Conservation (phyloP, 305 asterid species). For the Caryopteris hybrid region DNA sequence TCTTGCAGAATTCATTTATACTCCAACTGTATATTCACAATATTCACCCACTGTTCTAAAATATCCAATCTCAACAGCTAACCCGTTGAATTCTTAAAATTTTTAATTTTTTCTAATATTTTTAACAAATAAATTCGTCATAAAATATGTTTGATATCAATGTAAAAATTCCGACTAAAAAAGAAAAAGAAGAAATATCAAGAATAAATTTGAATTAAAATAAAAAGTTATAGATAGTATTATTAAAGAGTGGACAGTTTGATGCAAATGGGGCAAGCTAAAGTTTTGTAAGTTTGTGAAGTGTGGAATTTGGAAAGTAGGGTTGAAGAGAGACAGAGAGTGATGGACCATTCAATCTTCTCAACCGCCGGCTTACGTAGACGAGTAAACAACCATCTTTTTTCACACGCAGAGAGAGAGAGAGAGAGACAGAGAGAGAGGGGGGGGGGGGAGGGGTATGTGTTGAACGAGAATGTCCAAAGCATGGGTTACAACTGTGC, state of each 20-base stretch:
- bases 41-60: neutral
- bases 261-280: neutral
- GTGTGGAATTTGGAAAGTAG: neutral
- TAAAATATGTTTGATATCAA: no score
- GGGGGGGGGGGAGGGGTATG: no score
- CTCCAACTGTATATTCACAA: no score
- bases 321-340: neutral
- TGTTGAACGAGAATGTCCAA: slow-evolving; percentile 22
- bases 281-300: slow-evolving; percentile 1
- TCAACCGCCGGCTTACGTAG: slow-evolving; percentile 43
- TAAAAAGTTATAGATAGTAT: no score
- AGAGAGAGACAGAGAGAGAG: no score
- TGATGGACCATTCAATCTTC: slow-evolving; percentile 32
- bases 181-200: no score
- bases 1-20: no score
- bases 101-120: no score
- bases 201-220: no score
- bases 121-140: no score
- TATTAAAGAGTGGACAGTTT: neutral
- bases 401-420: neutral
- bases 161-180: no score
- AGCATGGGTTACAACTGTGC: slow-evolving; percentile 24
- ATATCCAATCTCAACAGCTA: neutral
- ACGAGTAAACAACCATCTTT: slow-evolving; percentile 18
- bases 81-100: no score